Evolutionary conservation across 495 filamentous ascomycete genomes (phyloP).

Genomic region (Hypoxylon crocopeplum): DNA sequence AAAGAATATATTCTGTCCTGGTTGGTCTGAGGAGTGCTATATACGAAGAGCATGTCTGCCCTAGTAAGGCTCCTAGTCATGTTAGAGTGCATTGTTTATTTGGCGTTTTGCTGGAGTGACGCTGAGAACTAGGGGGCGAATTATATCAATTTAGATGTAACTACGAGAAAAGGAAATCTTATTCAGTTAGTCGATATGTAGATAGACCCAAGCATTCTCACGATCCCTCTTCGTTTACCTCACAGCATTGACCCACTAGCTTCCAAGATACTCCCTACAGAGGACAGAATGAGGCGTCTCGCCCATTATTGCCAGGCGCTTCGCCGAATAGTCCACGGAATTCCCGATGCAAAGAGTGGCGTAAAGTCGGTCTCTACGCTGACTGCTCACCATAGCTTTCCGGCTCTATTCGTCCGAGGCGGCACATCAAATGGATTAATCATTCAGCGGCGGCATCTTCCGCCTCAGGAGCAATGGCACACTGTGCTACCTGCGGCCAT

Average conservation of each 20-base stretch:
- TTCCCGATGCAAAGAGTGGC: not conserved
- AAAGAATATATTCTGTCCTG: too few species aligned
- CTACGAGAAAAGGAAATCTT: too few species aligned
- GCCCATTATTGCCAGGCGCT: not conserved
- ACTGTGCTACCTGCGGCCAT: conserved; percentile 66
- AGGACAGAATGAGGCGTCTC: not conserved
- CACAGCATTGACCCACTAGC: too few species aligned
- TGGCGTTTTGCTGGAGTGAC: not conserved
- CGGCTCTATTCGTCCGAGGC: conserved; percentile 74
- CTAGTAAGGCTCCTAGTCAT: too few species aligned
- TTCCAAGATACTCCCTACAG: not conserved
- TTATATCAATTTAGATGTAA: too few species aligned
- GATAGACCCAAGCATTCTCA: too few species aligned
- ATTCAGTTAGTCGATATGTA: not conserved
- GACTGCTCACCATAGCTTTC: conserved; percentile 44
- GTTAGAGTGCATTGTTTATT: too few species aligned
- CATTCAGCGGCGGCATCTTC: conserved; percentile 62
- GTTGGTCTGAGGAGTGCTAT: too few species aligned
- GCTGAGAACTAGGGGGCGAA: too few species aligned
- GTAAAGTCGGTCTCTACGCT: not conserved
- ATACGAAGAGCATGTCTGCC: too few species aligned
- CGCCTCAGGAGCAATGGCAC: conserved; percentile 56
- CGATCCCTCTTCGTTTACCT: too few species aligned
- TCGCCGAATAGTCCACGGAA: not conserved
- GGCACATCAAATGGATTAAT: conserved; percentile 75